A percentile compares a stretch with the other conserved stretches of the same genome.
Conservation (phyloP, 225 moss, liverwort and hornwort genomes). For the Physcomitrium patens region DNA sequence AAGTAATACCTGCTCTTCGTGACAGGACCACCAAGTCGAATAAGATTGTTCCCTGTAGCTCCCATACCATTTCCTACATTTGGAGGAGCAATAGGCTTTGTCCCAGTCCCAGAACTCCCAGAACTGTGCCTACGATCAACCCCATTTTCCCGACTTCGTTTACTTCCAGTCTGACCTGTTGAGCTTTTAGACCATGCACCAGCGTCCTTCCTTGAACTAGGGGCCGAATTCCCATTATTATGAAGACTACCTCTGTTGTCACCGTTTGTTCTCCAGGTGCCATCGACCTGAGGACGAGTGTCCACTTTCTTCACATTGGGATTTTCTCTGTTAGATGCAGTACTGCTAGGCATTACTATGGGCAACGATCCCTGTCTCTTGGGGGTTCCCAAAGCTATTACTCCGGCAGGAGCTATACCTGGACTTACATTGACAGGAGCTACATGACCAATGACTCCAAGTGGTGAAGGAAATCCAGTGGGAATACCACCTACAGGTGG, state of each 20-base stretch:
- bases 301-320: slow-evolving; percentile 50
- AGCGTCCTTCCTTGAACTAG: slow-evolving; percentile 39
- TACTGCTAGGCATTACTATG: slow-evolving; percentile 33
- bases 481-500: slow-evolving; percentile 43
- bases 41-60: slow-evolving; percentile 62
- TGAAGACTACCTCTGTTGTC: slow-evolving; percentile 49
- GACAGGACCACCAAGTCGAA: slow-evolving; percentile 89
- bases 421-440: slow-evolving; percentile 46
- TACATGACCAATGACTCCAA: slow-evolving; percentile 50
- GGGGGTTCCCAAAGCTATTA: slow-evolving; percentile 48
- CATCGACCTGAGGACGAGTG: slow-evolving; percentile 46
- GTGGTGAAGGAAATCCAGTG: slow-evolving; percentile 49
- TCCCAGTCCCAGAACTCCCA: slow-evolving; percentile 21
- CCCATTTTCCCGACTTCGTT: slow-evolving; percentile 70
- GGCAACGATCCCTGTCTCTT: slow-evolving; percentile 58
- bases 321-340: slow-evolving; percentile 43
- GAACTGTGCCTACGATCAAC: slow-evolving; percentile 47
- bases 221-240: slow-evolving; percentile 46
- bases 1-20: slow-evolving; percentile 82
- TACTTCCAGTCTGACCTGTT: slow-evolving; percentile 45
- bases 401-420: slow-evolving; percentile 39
- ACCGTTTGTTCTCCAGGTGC: slow-evolving; percentile 60
- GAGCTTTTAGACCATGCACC: slow-evolving; percentile 45
- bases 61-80: slow-evolving; percentile 47
- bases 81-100: slow-evolving; percentile 27